Percentiles rank a stretch among this genome's conserved stretches.
These are phyloP conservation scores for Fusarium phyllophilum DNA, from an alignment of 2,329 filamentous ascomycete species.

Conservation along the genomic window DNA sequence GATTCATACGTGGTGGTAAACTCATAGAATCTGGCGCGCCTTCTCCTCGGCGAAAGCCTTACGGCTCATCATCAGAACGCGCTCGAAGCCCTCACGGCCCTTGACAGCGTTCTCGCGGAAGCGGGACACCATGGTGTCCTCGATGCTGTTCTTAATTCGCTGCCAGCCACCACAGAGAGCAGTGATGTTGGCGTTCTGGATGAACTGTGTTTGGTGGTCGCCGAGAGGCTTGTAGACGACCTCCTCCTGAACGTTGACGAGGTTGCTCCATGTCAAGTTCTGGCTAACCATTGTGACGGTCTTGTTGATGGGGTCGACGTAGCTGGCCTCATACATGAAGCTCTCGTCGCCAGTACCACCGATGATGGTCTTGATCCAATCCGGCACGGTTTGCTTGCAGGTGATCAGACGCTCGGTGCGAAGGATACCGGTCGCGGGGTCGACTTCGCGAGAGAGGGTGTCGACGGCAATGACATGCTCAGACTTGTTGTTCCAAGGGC, in stretches of 20 bases:
- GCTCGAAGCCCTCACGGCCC: slow-evolving; percentile 94
- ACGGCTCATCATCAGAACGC: slow-evolving; percentile 91
- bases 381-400: slow-evolving; percentile 72
- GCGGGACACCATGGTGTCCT: slow-evolving; percentile 87
- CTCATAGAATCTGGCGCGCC: slow-evolving; percentile 59
- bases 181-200: slow-evolving; percentile 91
- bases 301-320: slow-evolving; percentile 84
- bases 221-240: slow-evolving; percentile 79
- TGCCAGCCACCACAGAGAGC: slow-evolving; percentile 97
- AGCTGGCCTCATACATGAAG: slow-evolving; percentile 94
- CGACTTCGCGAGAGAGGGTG: slow-evolving; percentile 78
- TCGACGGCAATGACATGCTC: slow-evolving; percentile 96
- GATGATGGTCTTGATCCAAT: slow-evolving; percentile 83
- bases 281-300: slow-evolving; percentile 97
- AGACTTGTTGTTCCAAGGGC: slow-evolving; percentile 98
- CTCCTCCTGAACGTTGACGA: slow-evolving; percentile 92
- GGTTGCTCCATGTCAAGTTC: slow-evolving; percentile 92
- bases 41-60: slow-evolving; percentile 91
- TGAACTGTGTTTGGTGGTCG: slow-evolving; percentile 77
- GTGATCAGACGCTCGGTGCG: slow-evolving; percentile 71
- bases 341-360: slow-evolving; percentile 79
- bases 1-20: background rate
- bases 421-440: slow-evolving; percentile 67
- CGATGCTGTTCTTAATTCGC: slow-evolving; percentile 94
- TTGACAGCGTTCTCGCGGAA: slow-evolving; percentile 93